Evolutionary conservation across 176 grass and related monocot species (phyloP).

Genomic region (Zizania latifolia): DNA sequence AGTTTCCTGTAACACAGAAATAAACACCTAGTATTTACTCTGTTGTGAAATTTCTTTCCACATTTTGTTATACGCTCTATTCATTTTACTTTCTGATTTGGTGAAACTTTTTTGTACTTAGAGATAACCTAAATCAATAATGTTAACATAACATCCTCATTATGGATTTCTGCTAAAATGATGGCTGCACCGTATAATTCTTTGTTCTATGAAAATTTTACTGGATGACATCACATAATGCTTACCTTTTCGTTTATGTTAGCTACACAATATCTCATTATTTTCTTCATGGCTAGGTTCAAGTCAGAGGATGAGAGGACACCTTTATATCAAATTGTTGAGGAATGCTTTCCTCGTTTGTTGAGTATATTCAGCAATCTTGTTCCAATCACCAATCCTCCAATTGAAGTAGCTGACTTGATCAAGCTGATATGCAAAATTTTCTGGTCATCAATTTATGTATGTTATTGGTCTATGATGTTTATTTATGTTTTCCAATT

Average conservation of each 20-base stretch:
- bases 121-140: neutral
- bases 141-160: neutral
- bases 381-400: conserved; percentile 63
- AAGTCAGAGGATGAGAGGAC: conserved; percentile 81
- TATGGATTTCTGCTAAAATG: neutral
- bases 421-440: conserved; percentile 97
- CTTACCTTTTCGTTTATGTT: neutral
- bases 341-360: conserved; percentile 72
- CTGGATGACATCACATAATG: neutral
- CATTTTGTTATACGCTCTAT: neutral
- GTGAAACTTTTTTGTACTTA: neutral
- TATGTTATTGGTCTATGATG: conserved; percentile 42
- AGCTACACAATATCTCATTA: neutral
- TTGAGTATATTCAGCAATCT: conserved; percentile 69
- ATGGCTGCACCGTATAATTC: neutral
- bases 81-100: neutral
- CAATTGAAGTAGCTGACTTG: conserved; percentile 77
- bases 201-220: neutral
- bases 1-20: neutral
- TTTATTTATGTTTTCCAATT: neutral
- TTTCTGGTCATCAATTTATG: conserved; percentile 96
- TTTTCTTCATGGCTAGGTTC: conserved; percentile 48
- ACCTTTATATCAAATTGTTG: conserved; percentile 67
- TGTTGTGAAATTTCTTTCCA: neutral
- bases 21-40: neutral